Base-by-base conservation (phyloP, 148 eudicot genomes). In the Nepenthes mirabilis region DNA sequence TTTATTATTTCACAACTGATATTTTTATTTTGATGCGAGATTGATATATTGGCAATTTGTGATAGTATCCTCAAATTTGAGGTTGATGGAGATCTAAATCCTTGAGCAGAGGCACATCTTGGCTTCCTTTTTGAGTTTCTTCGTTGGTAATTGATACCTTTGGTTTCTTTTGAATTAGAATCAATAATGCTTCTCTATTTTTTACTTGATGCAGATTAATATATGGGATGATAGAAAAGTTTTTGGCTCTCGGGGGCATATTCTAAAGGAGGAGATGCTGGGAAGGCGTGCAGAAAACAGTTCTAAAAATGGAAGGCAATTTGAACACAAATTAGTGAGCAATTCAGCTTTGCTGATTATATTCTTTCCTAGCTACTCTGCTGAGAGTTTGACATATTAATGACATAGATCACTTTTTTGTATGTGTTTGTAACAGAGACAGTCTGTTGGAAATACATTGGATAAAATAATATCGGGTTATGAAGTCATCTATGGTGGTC, bases 201-300 rank as follows among this genome's bases (percentile, higher is more conserved):
- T 32, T 53, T 32, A 5, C 58, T 55, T 43, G 33, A 58, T 66
- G 53, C 75, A 90, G 90, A 69, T 90, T 61, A 82, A 52, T 61
- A 90, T 90, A 57, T 90, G 94, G 95, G 94, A 84, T 58, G 95
- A 90, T 66, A 83, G 97, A 51, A 90, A 90, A 63, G 98, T 93
- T 52, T 93, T 93, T 72, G 98, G 98, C 69, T 88, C 98, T 58
- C 76, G 87, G 49, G 97, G 95, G 58, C 91, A 82, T 71, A 72
- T 81, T 67, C 84, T 90, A 13, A 87, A 91, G 84, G 88, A 83
- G 48, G 98, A 88, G 68, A 77, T 88, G 72, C 70, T 70, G 52
- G 84, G 85, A 57, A 88, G 58, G 77, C 83, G 68, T 33, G 59
- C 79, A 50, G 95, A 85, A 57, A 80, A 56, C 58, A 78, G 58